Percentiles rank a stretch among this genome's conserved stretches.
These are phyloP conservation scores for Mucor irregularis DNA, from an alignment of 371 early-diverging fungal species.

Conservation along the genomic window DNA sequence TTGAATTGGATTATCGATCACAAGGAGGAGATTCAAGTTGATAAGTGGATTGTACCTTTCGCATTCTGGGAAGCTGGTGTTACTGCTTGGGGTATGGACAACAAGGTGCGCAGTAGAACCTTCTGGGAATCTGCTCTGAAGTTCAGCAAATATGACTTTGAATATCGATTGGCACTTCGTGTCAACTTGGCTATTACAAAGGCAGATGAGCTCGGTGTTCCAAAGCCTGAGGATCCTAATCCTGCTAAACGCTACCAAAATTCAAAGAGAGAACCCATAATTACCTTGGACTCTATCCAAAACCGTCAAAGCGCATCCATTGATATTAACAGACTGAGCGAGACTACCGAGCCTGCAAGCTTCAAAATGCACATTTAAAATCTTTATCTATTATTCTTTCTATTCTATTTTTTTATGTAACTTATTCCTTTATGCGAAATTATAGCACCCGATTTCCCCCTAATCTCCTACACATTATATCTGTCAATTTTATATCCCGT, in stretches of 20 bases:
- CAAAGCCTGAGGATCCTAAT: slow-evolving; percentile 19
- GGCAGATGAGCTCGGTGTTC: slow-evolving; percentile 42
- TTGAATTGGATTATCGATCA: slow-evolving; percentile 66
- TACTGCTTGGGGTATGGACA: slow-evolving; percentile 47
- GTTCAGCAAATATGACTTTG: slow-evolving; percentile 50
- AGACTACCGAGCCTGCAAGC: too few relatives aligned
- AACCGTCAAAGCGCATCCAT: slow-evolving; percentile 11
- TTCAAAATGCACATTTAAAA: too few relatives aligned
- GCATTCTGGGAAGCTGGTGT: slow-evolving; percentile 61
- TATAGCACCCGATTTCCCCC: too few relatives aligned
- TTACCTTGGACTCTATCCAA: slow-evolving; percentile 21
- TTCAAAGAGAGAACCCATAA: slow-evolving; percentile 15
- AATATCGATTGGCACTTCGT: slow-evolving; percentile 46
- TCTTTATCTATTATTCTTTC: too few relatives aligned
- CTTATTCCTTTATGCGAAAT: too few relatives aligned
- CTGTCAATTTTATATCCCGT: too few relatives aligned
- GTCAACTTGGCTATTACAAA: slow-evolving; percentile 46
- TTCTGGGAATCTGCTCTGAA: slow-evolving; percentile 48
- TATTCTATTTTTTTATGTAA: too few relatives aligned
- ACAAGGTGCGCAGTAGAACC: slow-evolving; percentile 36
- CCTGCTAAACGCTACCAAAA: slow-evolving; percentile 15
- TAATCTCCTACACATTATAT: too few relatives aligned
- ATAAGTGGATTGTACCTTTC: slow-evolving; percentile 64
- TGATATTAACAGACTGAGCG: not conserved
- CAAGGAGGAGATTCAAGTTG: slow-evolving; percentile 44